Evolutionary conservation across 2,329 filamentous ascomycete species (phyloP).

Genomic region (Fusarium fujikuroi): DNA sequence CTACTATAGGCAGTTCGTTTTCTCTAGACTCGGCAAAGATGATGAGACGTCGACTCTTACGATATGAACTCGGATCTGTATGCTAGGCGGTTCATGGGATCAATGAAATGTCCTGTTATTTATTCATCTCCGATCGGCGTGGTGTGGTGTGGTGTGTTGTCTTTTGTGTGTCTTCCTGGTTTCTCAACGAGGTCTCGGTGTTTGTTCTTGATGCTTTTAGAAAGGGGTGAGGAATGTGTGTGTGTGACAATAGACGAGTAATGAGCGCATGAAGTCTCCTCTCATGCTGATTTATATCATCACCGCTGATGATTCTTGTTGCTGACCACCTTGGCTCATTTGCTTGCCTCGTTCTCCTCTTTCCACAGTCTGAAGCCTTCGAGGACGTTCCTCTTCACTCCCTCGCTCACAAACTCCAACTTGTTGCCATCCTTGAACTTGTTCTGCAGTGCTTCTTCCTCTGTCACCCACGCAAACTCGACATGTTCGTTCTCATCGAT

Average conservation of each 20-base stretch:
- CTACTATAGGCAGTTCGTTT: conserved; percentile 18
- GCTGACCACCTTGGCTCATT: background rate
- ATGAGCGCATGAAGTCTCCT: conserved; percentile 32
- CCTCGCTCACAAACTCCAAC: conserved; percentile 49
- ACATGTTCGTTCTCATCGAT: conserved; percentile 53
- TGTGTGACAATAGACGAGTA: conserved; percentile 35
- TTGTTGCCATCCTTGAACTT: conserved; percentile 41
- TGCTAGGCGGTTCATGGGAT: conserved; percentile 44
- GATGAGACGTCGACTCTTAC: conserved; percentile 25
- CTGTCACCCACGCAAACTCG: conserved; percentile 52
- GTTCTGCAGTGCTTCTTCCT: conserved; percentile 48
- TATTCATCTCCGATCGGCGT: conserved; percentile 3
- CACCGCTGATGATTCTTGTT: background rate
- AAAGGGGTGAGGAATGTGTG: conserved; percentile 2
- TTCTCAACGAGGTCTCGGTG: conserved; percentile 14
- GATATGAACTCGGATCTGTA: conserved; percentile 35
- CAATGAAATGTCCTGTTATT: conserved; percentile 43
- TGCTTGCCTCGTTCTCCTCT: conserved; percentile 10
- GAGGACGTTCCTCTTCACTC: conserved; percentile 46
- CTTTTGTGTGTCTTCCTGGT: background rate
- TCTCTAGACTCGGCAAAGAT: conserved; percentile 22
- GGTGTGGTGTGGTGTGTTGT: background rate
- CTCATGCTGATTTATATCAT: background rate
- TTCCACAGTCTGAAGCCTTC: conserved; percentile 48
- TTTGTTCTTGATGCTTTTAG: conserved; percentile 10